Evolutionary conservation across 2,329 filamentous ascomycete species (phyloP), one percentile per base, ranked within the genome.

Genomic region (Cephalotrichum gorgonifer): DNA sequence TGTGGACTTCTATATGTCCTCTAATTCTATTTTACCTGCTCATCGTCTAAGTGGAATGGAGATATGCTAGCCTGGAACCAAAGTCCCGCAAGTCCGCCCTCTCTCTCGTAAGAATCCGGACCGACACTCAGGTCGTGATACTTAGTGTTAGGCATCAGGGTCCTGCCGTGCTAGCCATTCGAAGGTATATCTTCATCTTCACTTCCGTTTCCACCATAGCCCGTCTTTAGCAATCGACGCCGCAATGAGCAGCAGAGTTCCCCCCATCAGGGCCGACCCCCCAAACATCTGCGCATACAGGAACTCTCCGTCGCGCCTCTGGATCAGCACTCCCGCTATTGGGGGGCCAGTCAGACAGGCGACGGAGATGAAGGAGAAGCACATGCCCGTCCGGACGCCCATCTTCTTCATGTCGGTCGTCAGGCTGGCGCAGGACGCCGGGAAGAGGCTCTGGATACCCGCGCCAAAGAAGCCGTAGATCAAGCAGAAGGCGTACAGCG

Each of bases 381-480:
- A 65, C 76, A 81, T 79, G 43, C 77, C 77, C 60, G 79, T 75
- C 6, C 76, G 62, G 3, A 74, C 73, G 0, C 76, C 77, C 17
- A 72, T 64, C 60, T 74, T 76, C 7, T 65, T 58, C 52, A 73
- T 60, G 56, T 80, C 75, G 5, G 65, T 65, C 2, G 74, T 78
- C 50, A 80, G 62, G 41, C 73, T 56, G 1, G 60, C 61, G 14
- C 60, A 53, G 4, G 61, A 60, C 0, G 81, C 79, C 0, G 84
- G 83, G 55, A 86, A 85, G 12, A 88, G 59, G 14, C 45, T 33
- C 62, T 86, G 83, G 43, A 86, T 76, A 0, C 73, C 79, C 0
- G 80, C 81, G 0, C 74, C 78, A 2, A 74, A 73, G 44, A 86
- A 68, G 1, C 85, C 85, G 57, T 84, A 86, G 50, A 82, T 69